These are phyloP conservation scores for Penicillium subrubescens DNA, from an alignment of 495 filamentous ascomycete species.

Conservation along the genomic window DNA sequence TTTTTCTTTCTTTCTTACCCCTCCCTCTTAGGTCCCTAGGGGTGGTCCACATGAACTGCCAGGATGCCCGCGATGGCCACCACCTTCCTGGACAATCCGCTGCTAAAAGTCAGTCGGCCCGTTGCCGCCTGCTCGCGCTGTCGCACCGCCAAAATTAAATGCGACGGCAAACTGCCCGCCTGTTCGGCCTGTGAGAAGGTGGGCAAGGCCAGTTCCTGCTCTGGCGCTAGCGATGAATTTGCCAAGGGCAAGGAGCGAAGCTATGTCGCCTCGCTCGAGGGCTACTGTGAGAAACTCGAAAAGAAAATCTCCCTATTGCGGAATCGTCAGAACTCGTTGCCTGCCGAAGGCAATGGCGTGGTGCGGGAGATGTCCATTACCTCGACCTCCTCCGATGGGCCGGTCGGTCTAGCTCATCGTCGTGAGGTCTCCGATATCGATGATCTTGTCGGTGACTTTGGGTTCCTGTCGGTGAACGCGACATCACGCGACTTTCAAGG, in stretches of 20 bases:
- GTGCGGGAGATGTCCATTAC: constrained; percentile 58
- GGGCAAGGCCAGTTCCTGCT: constrained; percentile 78
- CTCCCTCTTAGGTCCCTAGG: not conserved
- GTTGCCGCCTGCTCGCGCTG: constrained; percentile 93
- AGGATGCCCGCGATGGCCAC: constrained; percentile 32
- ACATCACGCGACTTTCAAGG: constrained; percentile 90
- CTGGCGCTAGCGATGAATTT: constrained; percentile 92
- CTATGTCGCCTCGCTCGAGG: constrained; percentile 90
- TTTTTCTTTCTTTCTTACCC: not conserved
- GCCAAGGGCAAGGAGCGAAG: constrained; percentile 91
- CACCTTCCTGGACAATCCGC: constrained; percentile 65
- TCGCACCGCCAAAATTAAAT: constrained; percentile 90
- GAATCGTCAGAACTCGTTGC: constrained; percentile 59
- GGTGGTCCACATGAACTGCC: constrained; percentile 12
- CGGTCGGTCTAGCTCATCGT: constrained; percentile 38
- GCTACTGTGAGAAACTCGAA: constrained; percentile 83
- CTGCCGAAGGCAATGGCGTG: constrained; percentile 59
- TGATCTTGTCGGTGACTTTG: constrained; percentile 78
- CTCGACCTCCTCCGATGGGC: constrained; percentile 42
- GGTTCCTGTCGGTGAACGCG: constrained; percentile 85
- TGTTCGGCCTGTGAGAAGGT: constrained; percentile 91
- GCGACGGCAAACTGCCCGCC: constrained; percentile 90
- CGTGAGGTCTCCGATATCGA: constrained; percentile 76
- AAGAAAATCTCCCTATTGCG: constrained; percentile 61
- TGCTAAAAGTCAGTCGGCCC: constrained; percentile 85